Conservation (phyloP, 1,284 basidiomycete species). For the Rhizoctonia solani region DNA sequence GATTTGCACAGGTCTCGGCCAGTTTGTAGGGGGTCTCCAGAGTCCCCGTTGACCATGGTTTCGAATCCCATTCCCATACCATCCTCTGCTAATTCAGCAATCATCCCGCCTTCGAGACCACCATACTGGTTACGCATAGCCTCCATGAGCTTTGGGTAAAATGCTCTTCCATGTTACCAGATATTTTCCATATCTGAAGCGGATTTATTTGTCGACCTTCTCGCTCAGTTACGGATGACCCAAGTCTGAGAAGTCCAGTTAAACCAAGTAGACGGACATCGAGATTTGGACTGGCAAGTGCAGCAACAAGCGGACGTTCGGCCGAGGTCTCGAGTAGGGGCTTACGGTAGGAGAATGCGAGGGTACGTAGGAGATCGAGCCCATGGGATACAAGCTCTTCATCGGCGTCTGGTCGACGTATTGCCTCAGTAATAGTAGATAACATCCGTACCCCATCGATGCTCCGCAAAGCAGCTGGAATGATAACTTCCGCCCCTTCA, state of each 20-base stretch:
- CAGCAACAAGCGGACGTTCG: slow-evolving; percentile 4
- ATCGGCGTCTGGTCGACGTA: slow-evolving; percentile 24
- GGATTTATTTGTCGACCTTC: slow-evolving; percentile 16
- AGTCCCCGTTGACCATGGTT: not conserved
- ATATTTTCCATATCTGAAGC: not conserved
- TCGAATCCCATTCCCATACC: not conserved
- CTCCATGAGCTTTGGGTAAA: slow-evolving; percentile 17
- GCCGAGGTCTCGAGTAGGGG: slow-evolving; percentile 3
- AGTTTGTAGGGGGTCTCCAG: not conserved
- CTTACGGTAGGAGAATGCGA: slow-evolving; percentile 15
- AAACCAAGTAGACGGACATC: slow-evolving; percentile 9
- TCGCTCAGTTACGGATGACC: not conserved
- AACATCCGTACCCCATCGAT: slow-evolving; percentile 1
- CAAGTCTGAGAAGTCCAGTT: slow-evolving; percentile 6
- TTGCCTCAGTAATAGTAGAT: slow-evolving; percentile 7
- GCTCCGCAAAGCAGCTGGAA: not conserved
- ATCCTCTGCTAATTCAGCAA: slow-evolving; percentile 13
- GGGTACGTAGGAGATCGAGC: not conserved
- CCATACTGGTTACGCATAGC: slow-evolving; percentile 24
- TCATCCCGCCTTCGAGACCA: slow-evolving; percentile 26
- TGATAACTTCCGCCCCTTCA: not conserved
- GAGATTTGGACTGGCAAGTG: slow-evolving; percentile 14
- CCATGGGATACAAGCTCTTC: slow-evolving; percentile 5
- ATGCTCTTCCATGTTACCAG: slow-evolving; percentile 1
- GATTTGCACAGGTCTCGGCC: slow-evolving; percentile 10